Evolutionary conservation across 768 basidiomycete species (phyloP), one percentile per base, ranked within the genome.

Genomic region (Boletus sensibilis): DNA sequence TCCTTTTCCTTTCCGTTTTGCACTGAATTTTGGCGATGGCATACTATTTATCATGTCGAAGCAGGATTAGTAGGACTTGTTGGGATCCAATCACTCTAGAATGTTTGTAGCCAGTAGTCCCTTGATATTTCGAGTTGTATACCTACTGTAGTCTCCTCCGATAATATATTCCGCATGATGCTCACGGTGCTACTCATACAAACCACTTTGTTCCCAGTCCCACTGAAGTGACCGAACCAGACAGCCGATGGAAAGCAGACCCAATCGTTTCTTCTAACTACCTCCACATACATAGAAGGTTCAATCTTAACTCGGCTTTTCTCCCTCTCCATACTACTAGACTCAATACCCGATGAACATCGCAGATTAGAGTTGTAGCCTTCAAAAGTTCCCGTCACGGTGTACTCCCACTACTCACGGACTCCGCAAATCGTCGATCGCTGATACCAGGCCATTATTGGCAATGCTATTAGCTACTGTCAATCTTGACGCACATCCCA

Each of bases 31-130:
- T 14, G 43, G 29, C 2, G 10, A 39, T 13, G 18, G 23, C 33
- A 35, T 18, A 39, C 9, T 20, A 25, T 51, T 50, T 38, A 25
- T 46, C 12, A n/a, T 31, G 7, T 45, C n/a, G 29, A 31, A 8
- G 13, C 11, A 29, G n/a, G 18, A 20, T 1, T n/a, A n/a, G 11
- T 14, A 9, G 46, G 48, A 41, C 21, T 20, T n/a, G n/a, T 33
- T 20, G 34, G 42, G 31, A 46, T 44, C 8, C 46, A 49, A 55
- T 41, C 12, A 48, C 20, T 2, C 16, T 57, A 50, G 55, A 53
- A 53, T 5, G 18, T 40, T 54, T 63, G 61, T 64, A 63, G 53
- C 61, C 20, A 63, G 16, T 62, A 62, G 56, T 31, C 1, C 2
- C n/a, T 34, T 42, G 53, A 18, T 18, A 1, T 39, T 47, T 47